Evolutionary conservation across 2,329 filamentous ascomycete genomes (phyloP).

Genomic region (Talaromyces sp.): DNA sequence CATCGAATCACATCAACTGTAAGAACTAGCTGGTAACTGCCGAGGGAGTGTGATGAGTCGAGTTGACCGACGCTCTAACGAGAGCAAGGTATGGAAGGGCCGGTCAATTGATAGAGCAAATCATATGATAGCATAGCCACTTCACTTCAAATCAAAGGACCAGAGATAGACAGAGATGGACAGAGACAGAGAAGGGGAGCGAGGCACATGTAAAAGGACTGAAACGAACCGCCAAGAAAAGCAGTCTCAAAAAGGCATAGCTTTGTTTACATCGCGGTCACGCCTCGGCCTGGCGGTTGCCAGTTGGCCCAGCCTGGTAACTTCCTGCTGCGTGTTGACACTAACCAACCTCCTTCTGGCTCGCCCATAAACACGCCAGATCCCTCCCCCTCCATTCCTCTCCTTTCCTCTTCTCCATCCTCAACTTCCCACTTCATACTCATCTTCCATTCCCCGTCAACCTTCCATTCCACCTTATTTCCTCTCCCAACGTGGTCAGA

Average conservation of each 20-base stretch:
- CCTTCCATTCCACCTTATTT: constrained; percentile 17
- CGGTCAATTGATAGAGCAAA: background rate
- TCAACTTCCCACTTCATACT: background rate
- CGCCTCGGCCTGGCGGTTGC: background rate
- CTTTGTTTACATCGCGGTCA: constrained; percentile 18
- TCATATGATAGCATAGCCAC: background rate
- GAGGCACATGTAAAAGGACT: background rate
- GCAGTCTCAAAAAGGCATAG: background rate
- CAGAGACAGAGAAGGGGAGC: background rate
- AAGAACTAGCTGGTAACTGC: background rate
- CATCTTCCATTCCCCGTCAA: constrained; percentile 4
- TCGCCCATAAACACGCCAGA: constrained; percentile 17
- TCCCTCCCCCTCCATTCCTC: constrained; percentile 15
- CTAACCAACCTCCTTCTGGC: constrained; percentile 9
- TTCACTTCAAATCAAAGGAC: background rate
- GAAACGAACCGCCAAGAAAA: background rate
- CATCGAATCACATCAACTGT: background rate
- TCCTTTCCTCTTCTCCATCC: constrained; percentile 1
- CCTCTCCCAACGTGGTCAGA: constrained; percentile 15
- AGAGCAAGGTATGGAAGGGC: background rate
- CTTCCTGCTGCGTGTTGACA: background rate
- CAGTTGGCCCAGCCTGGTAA: background rate
- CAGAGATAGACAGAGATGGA: too few relatives aligned
- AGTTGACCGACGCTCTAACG: background rate
- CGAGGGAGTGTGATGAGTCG: background rate